Evolutionary conservation across 208 protist genomes (phyloP), one percentile per base, ranked within the genome.

Genomic region (Acanthamoeba triangularis): DNA sequence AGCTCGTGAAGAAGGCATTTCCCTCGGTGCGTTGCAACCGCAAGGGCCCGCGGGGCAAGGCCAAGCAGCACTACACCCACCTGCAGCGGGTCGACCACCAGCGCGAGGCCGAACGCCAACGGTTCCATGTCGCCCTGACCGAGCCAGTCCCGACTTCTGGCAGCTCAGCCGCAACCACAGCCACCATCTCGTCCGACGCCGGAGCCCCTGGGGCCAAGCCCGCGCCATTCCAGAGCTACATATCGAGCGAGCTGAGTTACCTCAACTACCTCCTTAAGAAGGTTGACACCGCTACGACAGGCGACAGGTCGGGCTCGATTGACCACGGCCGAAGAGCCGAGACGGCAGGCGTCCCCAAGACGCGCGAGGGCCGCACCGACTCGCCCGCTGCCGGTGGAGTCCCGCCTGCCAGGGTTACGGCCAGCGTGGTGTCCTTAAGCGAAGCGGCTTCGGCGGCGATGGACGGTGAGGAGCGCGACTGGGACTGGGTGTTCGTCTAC

Each of bases 1-100:
- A 88, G 80, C 80, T 88, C 14, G 80, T 88, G 30, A 88, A 88
- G 80, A 52, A 41, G 30, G 80, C 80, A 0, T 88, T 88, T 61
- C 41, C 44, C 1, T 11, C 20, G 11, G 47, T 88, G 49, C 41
- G 52, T 8, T 88, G 80, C 80, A 65, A 63, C 35, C 80, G 80
- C 18, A 54, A 63, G n/a, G 80, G 80, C 3, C 80, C 80, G 8
- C 11, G 80, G 16, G 52, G 80, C 25, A 88, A 88, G 41, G 52
- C 80, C 72, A 80, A 80, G 33, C 72, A 80, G 11, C 72, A 80
- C 33, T 80, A 80, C 37, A 80, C 72, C 8, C 72, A 80, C 37
- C 33, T 80, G 25, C 72, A 80, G 37, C 72, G 72, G 25, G 72
- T 80, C n/a, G 72, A 80, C 72, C 72, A 80, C 33, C 72, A 80